These are phyloP conservation scores for Aspergillus sp. DNA, from an alignment of 2,329 filamentous ascomycete species.

Conservation along the genomic window DNA sequence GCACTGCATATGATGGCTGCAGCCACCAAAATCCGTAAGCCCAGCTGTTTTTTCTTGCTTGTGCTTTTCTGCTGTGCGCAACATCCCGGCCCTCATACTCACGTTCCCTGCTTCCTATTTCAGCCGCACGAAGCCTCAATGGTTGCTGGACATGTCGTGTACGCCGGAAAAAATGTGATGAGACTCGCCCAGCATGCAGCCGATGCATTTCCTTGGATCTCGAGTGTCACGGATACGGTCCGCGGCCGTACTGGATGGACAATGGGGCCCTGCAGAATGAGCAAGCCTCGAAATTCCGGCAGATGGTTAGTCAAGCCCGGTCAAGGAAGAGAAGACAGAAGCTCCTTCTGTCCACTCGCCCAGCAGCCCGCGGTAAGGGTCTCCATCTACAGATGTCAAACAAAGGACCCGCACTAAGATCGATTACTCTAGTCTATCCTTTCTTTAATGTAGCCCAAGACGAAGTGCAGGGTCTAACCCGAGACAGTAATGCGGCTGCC, in stretches of 20 bases:
- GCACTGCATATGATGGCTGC: neutral
- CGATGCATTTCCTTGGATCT: slow-evolving; percentile 1
- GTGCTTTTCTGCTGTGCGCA: neutral
- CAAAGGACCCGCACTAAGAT: neutral
- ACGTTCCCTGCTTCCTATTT: neutral
- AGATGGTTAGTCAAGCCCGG: neutral
- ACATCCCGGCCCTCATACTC: neutral
- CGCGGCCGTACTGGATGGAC: slow-evolving; percentile 1
- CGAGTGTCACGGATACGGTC: neutral
- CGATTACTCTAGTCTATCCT: neutral
- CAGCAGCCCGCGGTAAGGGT: neutral
- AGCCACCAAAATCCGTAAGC: neutral
- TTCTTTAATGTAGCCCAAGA: neutral
- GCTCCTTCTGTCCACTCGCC: neutral
- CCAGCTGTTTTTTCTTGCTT: neutral
- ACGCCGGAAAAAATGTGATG: slow-evolving; percentile 3
- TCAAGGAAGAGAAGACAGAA: neutral
- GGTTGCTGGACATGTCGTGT: slow-evolving; percentile 5
- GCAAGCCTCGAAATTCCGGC: slow-evolving; percentile 1
- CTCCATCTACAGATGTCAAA: neutral
- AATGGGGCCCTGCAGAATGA: neutral
- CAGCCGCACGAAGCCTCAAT: slow-evolving; percentile 1
- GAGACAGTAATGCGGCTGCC: neutral
- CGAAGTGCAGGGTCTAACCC: neutral
- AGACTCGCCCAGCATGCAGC: neutral